Evolutionary conservation across 345 rosid genomes (phyloP), one percentile per base, ranked within the genome.

Genomic region (Melastoma malabathricum): DNA sequence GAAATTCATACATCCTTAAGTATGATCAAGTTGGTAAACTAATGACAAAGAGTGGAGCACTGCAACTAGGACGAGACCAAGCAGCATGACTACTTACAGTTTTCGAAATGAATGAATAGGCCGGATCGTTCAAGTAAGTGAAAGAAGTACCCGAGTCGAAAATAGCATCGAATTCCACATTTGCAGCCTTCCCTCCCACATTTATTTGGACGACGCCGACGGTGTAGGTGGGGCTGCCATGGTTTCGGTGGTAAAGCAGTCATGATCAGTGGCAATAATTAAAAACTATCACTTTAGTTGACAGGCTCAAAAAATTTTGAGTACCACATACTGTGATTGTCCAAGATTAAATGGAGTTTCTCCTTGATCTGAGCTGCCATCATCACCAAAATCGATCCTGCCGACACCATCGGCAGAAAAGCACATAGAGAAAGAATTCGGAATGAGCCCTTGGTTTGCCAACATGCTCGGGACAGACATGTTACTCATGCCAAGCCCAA

Each of bases 341-440:
- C 76, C 48, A 49, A 80, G 73, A 60, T 72, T 75, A 69, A 93
- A 84, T n/a, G 95, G 86, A 0, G 99, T 88, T 71, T 79, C 83
- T 18, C 81, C 71, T 70, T 93, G 97, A 62, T 69, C 78, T 29
- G 77, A 66, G 65, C 77, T 88, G 44, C 99, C 97, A 62, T 64
- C 72, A 64, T 93, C 99, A 9, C 99, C 99, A 48, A 93, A 93
- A 58, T 70, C 83, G 64, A 93, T 88, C 76, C 99, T 79, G 52
- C 97, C 97, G 27, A 68, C 19, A 46, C 84, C 90, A 50, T 81
- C 86, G 3, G 10, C 17, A 45, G 83, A 75, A 53, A 93, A 93
- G 74, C 99, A 93, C 95, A 93, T 81, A 52, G 99, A 93, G 65
- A 93, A 93, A 10, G 99, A 93, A 77, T 85, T 76, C 16, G 90